These are phyloP conservation scores for Spinacia oleracea DNA, from an alignment of 179 eudicot genomes.

Conservation along the genomic window DNA sequence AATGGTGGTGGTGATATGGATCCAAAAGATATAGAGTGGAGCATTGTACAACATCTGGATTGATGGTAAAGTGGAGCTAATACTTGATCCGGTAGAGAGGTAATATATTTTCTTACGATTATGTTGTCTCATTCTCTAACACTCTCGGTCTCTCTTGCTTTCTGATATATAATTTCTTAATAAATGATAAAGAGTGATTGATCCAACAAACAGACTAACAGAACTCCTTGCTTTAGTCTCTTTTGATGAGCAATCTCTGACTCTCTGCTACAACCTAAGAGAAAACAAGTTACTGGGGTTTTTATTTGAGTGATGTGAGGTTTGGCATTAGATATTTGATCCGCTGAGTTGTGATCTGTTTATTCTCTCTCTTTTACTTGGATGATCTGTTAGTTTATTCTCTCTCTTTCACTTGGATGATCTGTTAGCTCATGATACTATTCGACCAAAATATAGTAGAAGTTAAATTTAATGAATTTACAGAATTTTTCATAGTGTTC, in stretches of 20 bases:
- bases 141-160: neutral
- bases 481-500: neutral
- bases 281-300: neutral
- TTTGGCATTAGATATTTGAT: no score
- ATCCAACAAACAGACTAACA: neutral
- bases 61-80: slow-evolving; percentile 98
- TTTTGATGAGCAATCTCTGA: neutral
- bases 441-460: no score
- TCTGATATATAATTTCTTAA: no score
- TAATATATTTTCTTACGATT: no score
- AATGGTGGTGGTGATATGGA: slow-evolving; percentile 90
- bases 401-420: neutral
- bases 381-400: neutral
- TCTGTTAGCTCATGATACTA: neutral
- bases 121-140: no score
- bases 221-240: neutral
- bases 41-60: slow-evolving; percentile 93
- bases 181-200: neutral
- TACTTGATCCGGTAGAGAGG: slow-evolving; percentile 97
- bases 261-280: neutral
- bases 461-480: neutral
- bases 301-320: neutral
- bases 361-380: no score
- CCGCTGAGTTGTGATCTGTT: no score
- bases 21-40: slow-evolving; percentile 61